phyloP scores from a whole-genome alignment of 345 rosid species.

The Salix viminalis region DNA sequence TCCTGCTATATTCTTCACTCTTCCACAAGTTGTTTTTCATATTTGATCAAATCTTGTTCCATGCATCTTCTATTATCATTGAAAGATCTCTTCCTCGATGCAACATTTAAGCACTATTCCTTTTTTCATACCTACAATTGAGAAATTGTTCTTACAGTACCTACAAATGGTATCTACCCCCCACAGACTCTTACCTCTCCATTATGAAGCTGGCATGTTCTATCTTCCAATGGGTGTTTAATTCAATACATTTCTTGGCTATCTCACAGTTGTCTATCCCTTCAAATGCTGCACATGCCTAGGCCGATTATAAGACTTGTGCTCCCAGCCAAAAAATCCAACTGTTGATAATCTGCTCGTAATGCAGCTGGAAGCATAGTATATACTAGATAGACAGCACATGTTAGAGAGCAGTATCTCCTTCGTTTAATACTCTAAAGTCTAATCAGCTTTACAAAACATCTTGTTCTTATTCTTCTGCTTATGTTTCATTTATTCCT shows the following conservation, averaged over 20 bases:
- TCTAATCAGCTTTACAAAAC: not conserved
- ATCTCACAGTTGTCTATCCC: not conserved
- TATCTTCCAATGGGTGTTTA: not conserved
- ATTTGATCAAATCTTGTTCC: not conserved
- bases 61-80: not conserved
- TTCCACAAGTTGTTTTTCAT: not conserved
- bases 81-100: not conserved
- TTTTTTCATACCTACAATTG: not conserved
- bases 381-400: not conserved
- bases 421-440: not conserved
- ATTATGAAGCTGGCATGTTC: not conserved
- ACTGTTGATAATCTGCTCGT: not conserved
- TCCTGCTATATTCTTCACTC: not conserved
- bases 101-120: not conserved
- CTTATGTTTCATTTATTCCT: not conserved
- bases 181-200: not conserved
- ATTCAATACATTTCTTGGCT: not conserved
- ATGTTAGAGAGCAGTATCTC: not conserved
- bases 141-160: slow-evolving; percentile 44
- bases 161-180: slow-evolving; percentile 51
- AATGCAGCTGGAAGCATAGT: not conserved
- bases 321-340: not conserved
- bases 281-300: not conserved
- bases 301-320: not conserved
- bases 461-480: not conserved